Percentiles rank a stretch among this genome's conserved stretches.
These are phyloP conservation scores for Atractiella rhizophila DNA, from an alignment of 768 basidiomycete genomes.

Conservation along the genomic window DNA sequence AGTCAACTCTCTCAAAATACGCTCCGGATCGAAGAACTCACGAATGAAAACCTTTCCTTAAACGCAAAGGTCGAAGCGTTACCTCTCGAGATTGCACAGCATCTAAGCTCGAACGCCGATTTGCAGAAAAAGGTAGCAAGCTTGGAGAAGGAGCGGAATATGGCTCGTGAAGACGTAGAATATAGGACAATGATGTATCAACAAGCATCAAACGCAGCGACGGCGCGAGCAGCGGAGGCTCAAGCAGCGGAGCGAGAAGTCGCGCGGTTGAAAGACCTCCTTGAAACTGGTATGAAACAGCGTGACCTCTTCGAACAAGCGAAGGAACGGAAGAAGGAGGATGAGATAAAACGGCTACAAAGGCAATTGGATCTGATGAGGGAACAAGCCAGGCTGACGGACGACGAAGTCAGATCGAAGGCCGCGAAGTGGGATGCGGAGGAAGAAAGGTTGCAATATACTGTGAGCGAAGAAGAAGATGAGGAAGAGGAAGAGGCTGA, in stretches of 20 bases:
- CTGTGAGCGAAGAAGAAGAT: too few species aligned
- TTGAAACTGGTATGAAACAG: constrained; percentile 9
- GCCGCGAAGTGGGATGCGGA: constrained; percentile 10
- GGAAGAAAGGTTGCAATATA: too few species aligned
- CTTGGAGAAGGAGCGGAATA: too few species aligned
- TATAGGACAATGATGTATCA: constrained; percentile 12
- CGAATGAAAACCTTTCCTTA: too few species aligned
- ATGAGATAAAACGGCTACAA: background rate
- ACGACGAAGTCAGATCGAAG: constrained; percentile 4
- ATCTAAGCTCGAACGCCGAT: too few species aligned
- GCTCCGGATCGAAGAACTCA: too few species aligned
- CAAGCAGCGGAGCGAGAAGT: constrained; percentile 8
- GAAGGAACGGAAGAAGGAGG: background rate
- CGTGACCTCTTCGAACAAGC: constrained; percentile 3
- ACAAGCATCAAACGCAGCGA: constrained; percentile 9
- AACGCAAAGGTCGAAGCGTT: too few species aligned
- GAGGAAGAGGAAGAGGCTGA: too few species aligned
- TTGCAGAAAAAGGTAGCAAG: too few species aligned
- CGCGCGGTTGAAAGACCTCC: background rate
- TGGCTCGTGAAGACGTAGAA: constrained; percentile 5
- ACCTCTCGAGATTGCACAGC: too few species aligned
- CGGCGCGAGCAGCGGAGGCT: constrained; percentile 9
- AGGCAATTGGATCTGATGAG: background rate
- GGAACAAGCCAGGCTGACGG: background rate
- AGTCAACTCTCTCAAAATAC: too few species aligned